Conservation (phyloP, 1,284 basidiomycete species). For the Trametes versicolor region DNA sequence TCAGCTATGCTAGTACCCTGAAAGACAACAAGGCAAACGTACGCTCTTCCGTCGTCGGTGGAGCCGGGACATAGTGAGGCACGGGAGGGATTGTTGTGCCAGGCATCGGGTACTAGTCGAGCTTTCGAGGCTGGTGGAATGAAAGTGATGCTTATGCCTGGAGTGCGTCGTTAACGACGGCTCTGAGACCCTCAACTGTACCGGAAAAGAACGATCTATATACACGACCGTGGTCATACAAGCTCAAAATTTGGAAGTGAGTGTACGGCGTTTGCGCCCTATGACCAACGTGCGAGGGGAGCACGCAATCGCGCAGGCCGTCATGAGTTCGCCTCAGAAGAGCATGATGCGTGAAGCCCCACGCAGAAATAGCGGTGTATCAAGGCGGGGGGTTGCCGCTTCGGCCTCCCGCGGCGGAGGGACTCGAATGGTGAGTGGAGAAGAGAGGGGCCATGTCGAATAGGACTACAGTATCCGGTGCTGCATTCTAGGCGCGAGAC, state of each 20-base stretch:
- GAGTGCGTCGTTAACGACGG: background rate
- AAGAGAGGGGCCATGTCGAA: background rate
- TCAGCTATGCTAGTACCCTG: background rate
- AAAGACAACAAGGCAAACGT: conserved; percentile 18
- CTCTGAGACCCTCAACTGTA: background rate
- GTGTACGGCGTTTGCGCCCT: background rate
- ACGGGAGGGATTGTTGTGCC: conserved; percentile 29
- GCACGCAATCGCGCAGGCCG: conserved; percentile 1
- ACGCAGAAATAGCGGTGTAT: background rate
- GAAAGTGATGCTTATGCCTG: background rate
- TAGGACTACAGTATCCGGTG: no score
- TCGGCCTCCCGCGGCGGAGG: background rate
- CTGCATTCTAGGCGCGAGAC: no score
- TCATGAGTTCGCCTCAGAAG: conserved; percentile 15
- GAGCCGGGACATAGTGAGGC: conserved; percentile 49
- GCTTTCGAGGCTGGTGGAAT: no score
- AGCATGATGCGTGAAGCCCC: conserved; percentile 10
- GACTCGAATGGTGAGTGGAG: background rate
- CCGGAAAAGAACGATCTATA: background rate
- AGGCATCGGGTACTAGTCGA: conserved; percentile 13
- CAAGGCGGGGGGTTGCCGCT: background rate
- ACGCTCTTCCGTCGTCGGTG: conserved; percentile 47
- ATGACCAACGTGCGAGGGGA: conserved; percentile 6
- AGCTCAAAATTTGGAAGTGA: conserved; percentile 9
- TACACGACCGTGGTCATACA: background rate